Base-by-base conservation (phyloP, 306 rosid species). In the Rosa chinensis region DNA sequence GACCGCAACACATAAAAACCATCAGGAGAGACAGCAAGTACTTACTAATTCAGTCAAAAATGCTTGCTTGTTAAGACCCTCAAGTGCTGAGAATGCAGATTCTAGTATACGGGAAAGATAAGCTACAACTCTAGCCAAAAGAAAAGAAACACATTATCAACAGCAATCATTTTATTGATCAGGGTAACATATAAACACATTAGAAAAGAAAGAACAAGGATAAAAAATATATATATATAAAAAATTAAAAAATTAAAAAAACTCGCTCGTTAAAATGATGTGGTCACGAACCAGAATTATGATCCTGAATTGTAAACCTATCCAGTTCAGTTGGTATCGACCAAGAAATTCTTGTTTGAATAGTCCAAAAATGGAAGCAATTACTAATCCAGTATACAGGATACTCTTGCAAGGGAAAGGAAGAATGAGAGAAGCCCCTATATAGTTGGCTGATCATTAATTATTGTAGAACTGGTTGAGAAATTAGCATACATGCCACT, bases 41-140 rank as follows among this genome's bases (percentile, higher is more conserved):
- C 72, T 78, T 90, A 93, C 98, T 94, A 93, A 68, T 81, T 96
- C 99, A 73, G 93, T 89, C 77, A 96, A 83, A 84, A 93, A 96
- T n/a, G 97, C 98, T 89, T 96, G 99, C 69, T 96, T 93, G 90
- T 96, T 96, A 63, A 93, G 97, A 79, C 98, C 98, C 81, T 93
- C 99, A 37, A 96, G 89, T 28, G 99, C 97, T 43, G 98, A 88
- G 86, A 93, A 96, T 39, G 97, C 97, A 78, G 98, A 93, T 84
- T 96, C 99, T 74, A 93, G 88, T 80, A 96, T 98, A 45, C 98
- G 99, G 68, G 99, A 96, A 77, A 96, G 98, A 88, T 96, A 96
- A 13, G 94, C 97, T 77, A 96, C 98, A 84, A 96, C 99, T 84
- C 99, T 96, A 80, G 83, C 78, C 76, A 82, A 78, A 23, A 70